Conservation (phyloP, 148 eudicot species). For the Silene uniflora region DNA sequence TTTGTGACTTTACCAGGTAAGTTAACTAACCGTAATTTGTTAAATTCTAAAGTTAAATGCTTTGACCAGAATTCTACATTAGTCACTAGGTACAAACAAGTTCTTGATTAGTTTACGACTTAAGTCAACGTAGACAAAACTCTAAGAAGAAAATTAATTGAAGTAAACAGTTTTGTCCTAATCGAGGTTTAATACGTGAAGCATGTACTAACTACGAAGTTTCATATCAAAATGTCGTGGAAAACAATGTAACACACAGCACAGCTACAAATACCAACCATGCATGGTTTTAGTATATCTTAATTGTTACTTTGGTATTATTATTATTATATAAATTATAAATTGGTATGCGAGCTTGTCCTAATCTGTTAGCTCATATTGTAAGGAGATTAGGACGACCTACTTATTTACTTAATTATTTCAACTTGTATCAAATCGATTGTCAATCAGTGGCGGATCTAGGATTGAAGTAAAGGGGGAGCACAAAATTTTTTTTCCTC, state of each 20-base stretch:
- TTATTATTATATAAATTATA: not conserved
- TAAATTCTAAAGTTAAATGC: too few species aligned
- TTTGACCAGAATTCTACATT: not conserved
- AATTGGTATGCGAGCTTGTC: constrained; percentile 11
- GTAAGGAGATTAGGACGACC: not conserved
- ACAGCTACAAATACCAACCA: constrained; percentile 31
- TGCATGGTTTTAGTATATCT: too few species aligned
- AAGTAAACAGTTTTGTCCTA: constrained; percentile 15
- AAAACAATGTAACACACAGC: constrained; percentile 17
- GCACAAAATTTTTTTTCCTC: too few species aligned
- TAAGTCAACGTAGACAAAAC: constrained; percentile 14
- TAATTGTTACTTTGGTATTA: not conserved
- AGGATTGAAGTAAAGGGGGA: too few species aligned
- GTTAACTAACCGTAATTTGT: too few species aligned
- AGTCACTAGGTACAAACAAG: not conserved
- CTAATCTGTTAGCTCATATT: constrained; percentile 16
- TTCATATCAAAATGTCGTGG: constrained; percentile 10
- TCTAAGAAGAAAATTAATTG: not conserved
- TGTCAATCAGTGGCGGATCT: too few species aligned
- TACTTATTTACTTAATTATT: not conserved
- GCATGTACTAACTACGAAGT: constrained; percentile 12
- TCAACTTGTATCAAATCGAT: not conserved
- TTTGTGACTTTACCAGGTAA: too few species aligned
- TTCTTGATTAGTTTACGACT: not conserved
- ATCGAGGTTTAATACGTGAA: not conserved